phyloP scores from a whole-genome alignment of 441 rosid genomes.

The Mallotus japonicus region DNA sequence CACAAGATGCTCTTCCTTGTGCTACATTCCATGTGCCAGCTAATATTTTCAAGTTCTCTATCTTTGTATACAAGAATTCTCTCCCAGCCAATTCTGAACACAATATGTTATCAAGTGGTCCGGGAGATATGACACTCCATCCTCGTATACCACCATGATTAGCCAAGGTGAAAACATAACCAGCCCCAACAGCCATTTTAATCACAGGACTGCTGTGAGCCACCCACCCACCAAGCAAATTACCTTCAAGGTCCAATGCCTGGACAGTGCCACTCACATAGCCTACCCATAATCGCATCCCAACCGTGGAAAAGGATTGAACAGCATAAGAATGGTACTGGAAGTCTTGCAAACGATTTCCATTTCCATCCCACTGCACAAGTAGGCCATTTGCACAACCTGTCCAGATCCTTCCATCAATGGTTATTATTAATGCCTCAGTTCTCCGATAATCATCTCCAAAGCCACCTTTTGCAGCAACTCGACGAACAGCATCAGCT shows the following conservation, averaged over 20 bases:
- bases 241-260: conserved; percentile 84
- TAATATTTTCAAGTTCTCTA: conserved; percentile 63
- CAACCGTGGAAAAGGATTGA: conserved; percentile 78
- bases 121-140: conserved; percentile 88
- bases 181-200: conserved; percentile 70
- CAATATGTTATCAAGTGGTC: conserved; percentile 68
- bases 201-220: conserved; percentile 84
- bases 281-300: conserved; percentile 75
- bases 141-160: conserved; percentile 97
- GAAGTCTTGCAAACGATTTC: conserved; percentile 77
- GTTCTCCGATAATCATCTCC: conserved; percentile 79
- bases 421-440: conserved; percentile 69
- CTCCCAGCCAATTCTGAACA: conserved; percentile 67
- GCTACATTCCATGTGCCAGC: conserved; percentile 99
- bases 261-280: conserved; percentile 86
- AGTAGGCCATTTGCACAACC: conserved; percentile 84
- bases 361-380: conserved; percentile 89
- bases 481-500: conserved; percentile 94
- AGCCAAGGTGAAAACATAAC: conserved; percentile 83
- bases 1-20: conserved; percentile 85
- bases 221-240: conserved; percentile 75
- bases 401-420: conserved; percentile 91
- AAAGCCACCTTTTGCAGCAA: conserved; percentile 80
- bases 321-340: conserved; percentile 72
- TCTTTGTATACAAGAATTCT: conserved; percentile 62